These are phyloP conservation scores for Leptosphaerulina australis DNA, from an alignment of 2,329 filamentous ascomycete genomes.

Conservation along the genomic window DNA sequence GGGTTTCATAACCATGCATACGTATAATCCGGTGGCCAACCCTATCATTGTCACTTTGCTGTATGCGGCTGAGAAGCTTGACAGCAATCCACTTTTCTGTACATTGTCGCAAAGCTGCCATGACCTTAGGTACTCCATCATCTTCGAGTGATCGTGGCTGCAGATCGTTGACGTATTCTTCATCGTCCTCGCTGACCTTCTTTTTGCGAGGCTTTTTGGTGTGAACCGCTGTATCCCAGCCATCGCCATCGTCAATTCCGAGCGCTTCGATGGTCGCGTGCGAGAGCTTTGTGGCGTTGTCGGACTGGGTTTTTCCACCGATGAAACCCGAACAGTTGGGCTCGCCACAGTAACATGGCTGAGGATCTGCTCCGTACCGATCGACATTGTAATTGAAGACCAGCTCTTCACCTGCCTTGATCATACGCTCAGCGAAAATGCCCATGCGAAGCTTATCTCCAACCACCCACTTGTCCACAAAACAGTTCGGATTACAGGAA, in stretches of 20 bases:
- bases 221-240: conserved; percentile 87
- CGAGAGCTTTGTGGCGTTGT: conserved; percentile 89
- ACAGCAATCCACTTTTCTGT: conserved; percentile 99
- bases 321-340: conserved; percentile 95
- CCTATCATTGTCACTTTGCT: conserved; percentile 82
- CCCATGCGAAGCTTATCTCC: conserved; percentile 98
- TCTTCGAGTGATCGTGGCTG: conserved; percentile 80
- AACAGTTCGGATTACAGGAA: conserved; percentile 98
- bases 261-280: conserved; percentile 90
- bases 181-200: conserved; percentile 87
- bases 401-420: conserved; percentile 89
- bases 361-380: conserved; percentile 93
- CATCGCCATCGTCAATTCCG: conserved; percentile 89
- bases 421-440: conserved; percentile 87
- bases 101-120: conserved; percentile 95
- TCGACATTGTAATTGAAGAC: conserved; percentile 99
- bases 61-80: conserved; percentile 88
- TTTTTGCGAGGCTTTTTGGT: conserved; percentile 93
- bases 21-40: conserved; percentile 88
- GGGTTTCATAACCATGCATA: conserved; percentile 96
- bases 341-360: conserved; percentile 96
- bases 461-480: conserved; percentile 99
- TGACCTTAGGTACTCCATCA: conserved; percentile 87
- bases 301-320: conserved; percentile 96
- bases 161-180: conserved; percentile 92